These are phyloP conservation scores for Pleurotus pulmonarius DNA, from an alignment of 768 basidiomycete species.

Conservation along the genomic window DNA sequence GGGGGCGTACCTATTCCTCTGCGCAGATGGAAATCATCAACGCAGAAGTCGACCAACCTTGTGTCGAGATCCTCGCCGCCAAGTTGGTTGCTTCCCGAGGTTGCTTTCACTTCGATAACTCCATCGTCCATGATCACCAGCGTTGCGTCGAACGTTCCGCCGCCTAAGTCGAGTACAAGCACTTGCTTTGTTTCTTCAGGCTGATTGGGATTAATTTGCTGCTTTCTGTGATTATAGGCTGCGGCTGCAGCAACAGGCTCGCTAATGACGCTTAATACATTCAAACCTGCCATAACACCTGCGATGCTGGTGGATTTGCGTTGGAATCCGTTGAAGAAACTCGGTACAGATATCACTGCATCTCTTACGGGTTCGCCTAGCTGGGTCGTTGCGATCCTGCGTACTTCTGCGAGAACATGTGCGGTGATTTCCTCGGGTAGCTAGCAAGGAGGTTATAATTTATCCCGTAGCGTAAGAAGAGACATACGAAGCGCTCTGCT, in stretches of 20 bases:
- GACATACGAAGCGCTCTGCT: conserved; percentile 49
- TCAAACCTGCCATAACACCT: conserved; percentile 61
- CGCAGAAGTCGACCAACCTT: conserved; percentile 80
- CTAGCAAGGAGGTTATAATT: conserved; percentile 16
- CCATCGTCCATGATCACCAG: conserved; percentile 65
- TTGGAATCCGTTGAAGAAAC: conserved; percentile 55
- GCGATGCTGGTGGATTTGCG: conserved; percentile 70
- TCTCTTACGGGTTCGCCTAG: conserved; percentile 60
- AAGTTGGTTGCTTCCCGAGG: conserved; percentile 69
- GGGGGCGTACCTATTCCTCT: conserved; percentile 37
- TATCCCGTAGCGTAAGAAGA: no score
- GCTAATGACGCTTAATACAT: conserved; percentile 64
- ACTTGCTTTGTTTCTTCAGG: conserved; percentile 45
- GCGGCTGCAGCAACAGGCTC: conserved; percentile 71
- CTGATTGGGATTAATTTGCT: conserved; percentile 34
- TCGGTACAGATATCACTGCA: conserved; percentile 57
- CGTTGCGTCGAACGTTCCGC: conserved; percentile 73
- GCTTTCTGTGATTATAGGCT: conserved; percentile 61
- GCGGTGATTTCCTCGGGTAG: conserved; percentile 68
- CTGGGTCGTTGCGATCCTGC: conserved; percentile 68
- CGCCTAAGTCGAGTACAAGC: conserved; percentile 70
- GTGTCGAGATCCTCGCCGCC: conserved; percentile 58
- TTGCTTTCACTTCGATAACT: conserved; percentile 70
- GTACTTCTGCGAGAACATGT: conserved; percentile 66
- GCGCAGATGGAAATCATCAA: conserved; percentile 80